A percentile compares a stretch with the other conserved stretches of the same genome.
Evolutionary conservation across 2,329 filamentous ascomycete genomes (phyloP).

Genomic region (Ilyonectria mors-panacis): DNA sequence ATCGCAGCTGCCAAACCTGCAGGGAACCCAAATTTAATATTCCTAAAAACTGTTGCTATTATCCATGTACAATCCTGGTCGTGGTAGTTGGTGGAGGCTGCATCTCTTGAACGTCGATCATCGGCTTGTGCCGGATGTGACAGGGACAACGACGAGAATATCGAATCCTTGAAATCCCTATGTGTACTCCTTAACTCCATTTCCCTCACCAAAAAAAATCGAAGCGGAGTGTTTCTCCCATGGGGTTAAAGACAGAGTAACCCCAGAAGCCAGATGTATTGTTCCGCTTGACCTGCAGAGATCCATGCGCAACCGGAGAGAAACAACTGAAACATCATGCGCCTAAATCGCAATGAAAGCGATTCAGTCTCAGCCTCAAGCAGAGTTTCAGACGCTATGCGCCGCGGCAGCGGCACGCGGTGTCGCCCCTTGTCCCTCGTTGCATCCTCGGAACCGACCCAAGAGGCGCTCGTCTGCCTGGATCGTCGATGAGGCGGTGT

Average conservation of each 20-base stretch:
- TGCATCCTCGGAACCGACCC: neutral
- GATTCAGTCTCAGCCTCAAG: neutral
- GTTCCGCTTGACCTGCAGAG: neutral
- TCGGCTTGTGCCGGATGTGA: neutral
- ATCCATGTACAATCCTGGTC: neutral
- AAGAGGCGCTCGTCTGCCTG: neutral
- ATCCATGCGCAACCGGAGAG: neutral
- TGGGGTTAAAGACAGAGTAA: neutral
- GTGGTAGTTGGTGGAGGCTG: neutral
- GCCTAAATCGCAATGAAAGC: neutral
- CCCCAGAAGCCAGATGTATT: neutral
- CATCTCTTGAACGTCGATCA: neutral
- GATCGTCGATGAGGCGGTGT: neutral
- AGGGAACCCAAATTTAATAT: neutral
- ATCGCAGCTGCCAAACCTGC: neutral
- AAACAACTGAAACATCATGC: neutral
- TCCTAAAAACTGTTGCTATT: neutral
- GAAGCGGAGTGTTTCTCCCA: neutral
- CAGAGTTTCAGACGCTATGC: neutral
- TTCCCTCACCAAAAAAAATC: no score
- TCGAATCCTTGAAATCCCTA: neutral
- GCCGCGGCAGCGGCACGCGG: no score
- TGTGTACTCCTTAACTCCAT: neutral
- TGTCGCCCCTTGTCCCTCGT: neutral
- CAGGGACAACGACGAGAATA: no score